Evolutionary conservation across 148 eudicot species (phyloP).

Genomic region (Vaccinium darrowii): DNA sequence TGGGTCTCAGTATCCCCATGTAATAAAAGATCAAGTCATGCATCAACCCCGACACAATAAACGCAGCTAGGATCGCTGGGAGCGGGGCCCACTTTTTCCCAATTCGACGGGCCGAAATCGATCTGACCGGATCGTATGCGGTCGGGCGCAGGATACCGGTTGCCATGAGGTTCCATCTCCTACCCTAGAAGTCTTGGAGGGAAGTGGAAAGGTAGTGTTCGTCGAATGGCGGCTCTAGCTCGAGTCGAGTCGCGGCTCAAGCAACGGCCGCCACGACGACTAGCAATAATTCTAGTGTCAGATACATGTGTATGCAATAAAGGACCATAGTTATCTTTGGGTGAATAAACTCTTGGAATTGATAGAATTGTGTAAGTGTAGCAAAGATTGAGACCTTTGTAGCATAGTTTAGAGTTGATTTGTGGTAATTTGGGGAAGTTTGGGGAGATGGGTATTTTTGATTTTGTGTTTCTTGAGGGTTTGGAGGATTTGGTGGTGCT

Average conservation of each 20-base stretch:
- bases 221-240: constrained; percentile 18
- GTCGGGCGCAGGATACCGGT: constrained; percentile 10
- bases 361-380: neutral
- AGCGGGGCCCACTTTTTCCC: constrained; percentile 12
- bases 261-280: neutral
- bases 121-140: constrained; percentile 13
- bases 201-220: constrained; percentile 19
- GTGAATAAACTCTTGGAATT: neutral
- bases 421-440: neutral
- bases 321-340: neutral
- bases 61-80: constrained; percentile 1
- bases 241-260: neutral
- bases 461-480: neutral
- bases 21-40: constrained; percentile 24
- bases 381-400: neutral
- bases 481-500: constrained; percentile 3
- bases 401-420: constrained; percentile 15
- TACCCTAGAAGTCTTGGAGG: constrained; percentile 27
- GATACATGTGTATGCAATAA: constrained; percentile 15
- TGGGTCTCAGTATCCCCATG: constrained; percentile 14
- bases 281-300: constrained; percentile 6
- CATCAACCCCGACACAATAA: constrained; percentile 26
- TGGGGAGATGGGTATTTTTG: neutral
- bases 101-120: neutral
- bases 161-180: constrained; percentile 23